Base-by-base conservation (phyloP, 2,329 filamentous ascomycete species). In the Pyricularia sp. region DNA sequence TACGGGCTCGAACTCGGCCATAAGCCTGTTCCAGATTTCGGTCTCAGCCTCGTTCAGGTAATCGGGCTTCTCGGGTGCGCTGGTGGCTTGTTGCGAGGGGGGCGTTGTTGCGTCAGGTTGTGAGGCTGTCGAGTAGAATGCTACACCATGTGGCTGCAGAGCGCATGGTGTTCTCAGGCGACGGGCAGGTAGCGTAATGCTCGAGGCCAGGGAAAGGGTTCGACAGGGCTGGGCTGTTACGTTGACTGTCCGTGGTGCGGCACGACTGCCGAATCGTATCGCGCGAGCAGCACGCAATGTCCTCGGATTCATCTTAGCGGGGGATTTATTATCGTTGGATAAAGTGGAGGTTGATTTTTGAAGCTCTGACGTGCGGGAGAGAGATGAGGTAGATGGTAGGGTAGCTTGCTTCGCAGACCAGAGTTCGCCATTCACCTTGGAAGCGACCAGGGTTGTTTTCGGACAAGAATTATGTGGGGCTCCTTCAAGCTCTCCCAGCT, bases 1-100 rank as follows among this genome's bases (percentile, higher is more conserved):
- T 0, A 79, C 79, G 0, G 83, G 82, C 1, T 73, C 68, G 65
- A 85, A 82, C 70, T 81, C 81, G 7, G 75, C 74, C 22, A 74
- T 68, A 64, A 86, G 76, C 62, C 79, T 76, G 66, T 82, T 79
- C 77, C 84, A 88, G 70, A 89, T 83, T 66, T 79, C 77, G 33
- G 78, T 77, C 72, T 89, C 86, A 72, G 82, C 82, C 1, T 78
- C 78, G 71, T 83, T 76, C 64, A 85, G 76, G 68, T 80, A 78
- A 66, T 77, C 78, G 44, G 83, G 82, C 66, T 81, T 81, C 65
- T 78, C 73, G 67, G 71, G 69, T 19, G n/a, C n/a, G 16, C 40
- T 49, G 55, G 26, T 26, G 10, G 31, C 30, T 24, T 12, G 53
- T 0, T 12, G 44, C 13, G 44, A 28, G 13, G 28, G 49, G 22